phyloP scores from a whole-genome alignment of 2,329 filamentous ascomycete genomes.

The Microcera coccophila region DNA sequence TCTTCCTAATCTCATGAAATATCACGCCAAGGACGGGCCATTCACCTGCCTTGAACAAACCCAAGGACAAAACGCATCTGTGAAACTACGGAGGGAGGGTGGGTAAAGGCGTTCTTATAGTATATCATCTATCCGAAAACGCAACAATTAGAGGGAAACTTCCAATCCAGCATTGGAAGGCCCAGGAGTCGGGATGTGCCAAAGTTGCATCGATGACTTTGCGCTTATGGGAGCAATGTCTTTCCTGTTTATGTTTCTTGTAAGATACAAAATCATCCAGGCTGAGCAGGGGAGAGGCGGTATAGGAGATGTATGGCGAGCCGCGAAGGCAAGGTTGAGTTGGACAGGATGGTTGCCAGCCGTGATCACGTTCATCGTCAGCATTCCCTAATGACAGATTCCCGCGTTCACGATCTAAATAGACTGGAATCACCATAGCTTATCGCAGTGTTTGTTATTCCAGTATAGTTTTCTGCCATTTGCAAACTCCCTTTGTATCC shows the following conservation, averaged over 20 bases:
- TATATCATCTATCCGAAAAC: slow-evolving; percentile 13
- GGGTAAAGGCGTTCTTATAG: slow-evolving; percentile 25
- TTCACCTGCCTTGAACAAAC: slow-evolving; percentile 4
- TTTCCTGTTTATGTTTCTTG: slow-evolving; percentile 1
- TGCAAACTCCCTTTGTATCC: not conserved
- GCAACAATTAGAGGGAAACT: not conserved
- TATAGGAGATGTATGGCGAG: no score
- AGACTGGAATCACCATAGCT: no score
- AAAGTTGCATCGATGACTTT: slow-evolving; percentile 1
- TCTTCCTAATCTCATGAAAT: slow-evolving; percentile 13
- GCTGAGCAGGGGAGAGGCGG: not conserved
- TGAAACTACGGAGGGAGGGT: slow-evolving; percentile 16
- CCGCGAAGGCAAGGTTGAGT: no score
- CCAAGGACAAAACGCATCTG: slow-evolving; percentile 12
- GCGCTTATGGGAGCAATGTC: not conserved
- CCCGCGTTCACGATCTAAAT: no score
- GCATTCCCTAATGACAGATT: no score
- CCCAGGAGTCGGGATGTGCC: slow-evolving; percentile 1
- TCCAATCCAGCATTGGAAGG: not conserved
- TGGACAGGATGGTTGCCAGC: no score
- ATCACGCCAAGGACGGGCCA: slow-evolving; percentile 9
- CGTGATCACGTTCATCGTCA: no score
- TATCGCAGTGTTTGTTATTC: no score
- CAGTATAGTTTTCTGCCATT: not conserved
- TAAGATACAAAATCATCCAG: slow-evolving; percentile 5